Evolutionary conservation across 108 stramenopile species (phyloP).

Genomic region (Cyclotella baltica): DNA sequence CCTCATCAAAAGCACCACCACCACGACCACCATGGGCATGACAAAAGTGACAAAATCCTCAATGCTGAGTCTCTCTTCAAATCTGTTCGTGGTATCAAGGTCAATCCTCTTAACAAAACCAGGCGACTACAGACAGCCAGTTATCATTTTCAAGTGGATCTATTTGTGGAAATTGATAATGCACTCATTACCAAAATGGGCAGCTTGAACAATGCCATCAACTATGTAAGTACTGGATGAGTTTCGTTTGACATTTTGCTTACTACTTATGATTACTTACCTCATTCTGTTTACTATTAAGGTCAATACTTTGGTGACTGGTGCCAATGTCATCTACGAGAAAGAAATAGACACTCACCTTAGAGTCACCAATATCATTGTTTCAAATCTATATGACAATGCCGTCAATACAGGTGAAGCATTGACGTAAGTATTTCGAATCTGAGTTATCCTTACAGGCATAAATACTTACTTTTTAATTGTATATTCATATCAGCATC

Average conservation of each 20-base stretch:
- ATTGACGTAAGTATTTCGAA: not conserved
- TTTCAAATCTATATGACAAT: conserved; percentile 2
- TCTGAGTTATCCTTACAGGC: not conserved
- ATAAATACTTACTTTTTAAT: not conserved
- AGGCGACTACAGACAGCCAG: conserved; percentile 3
- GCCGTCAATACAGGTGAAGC: not conserved
- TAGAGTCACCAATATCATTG: not conserved
- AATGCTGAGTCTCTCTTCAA: not conserved
- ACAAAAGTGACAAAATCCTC: not conserved
- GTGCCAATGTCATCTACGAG: conserved; percentile 13
- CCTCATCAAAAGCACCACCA: too few relatives aligned
- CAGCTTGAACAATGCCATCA: conserved; percentile 9
- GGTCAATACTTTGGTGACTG: conserved; percentile 17
- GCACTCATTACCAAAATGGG: not conserved
- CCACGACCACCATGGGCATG: not conserved
- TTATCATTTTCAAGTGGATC: conserved; percentile 11
- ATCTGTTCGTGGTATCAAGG: conserved; percentile 4
- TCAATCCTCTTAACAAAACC: conserved; percentile 5
- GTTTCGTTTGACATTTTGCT: too few relatives aligned
- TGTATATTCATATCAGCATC: not conserved
- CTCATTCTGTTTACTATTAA: too few relatives aligned
- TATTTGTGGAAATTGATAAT: conserved; percentile 1
- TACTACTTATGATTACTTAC: too few relatives aligned
- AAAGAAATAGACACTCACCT: conserved; percentile 23
- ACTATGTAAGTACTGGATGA: too few relatives aligned